These are phyloP conservation scores for Lodderomyces margitis DNA, from an alignment of 1,139 yeast genomes.

Conservation along the genomic window DNA sequence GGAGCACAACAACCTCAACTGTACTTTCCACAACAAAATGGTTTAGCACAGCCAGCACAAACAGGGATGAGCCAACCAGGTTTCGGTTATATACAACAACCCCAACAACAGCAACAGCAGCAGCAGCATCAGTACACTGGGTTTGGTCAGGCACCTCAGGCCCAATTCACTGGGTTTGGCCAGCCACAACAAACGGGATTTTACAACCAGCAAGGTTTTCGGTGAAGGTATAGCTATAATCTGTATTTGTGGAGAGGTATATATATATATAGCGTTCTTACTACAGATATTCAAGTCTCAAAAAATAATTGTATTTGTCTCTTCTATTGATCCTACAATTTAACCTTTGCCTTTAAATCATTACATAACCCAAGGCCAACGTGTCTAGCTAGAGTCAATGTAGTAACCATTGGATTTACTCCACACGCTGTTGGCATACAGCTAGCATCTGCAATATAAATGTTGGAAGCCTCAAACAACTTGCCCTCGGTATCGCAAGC, in stretches of 20 bases:
- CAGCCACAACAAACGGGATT: constrained; percentile 16
- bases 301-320: not conserved
- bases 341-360: constrained; percentile 32
- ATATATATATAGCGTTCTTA: not conserved
- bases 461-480: constrained; percentile 51
- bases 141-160: constrained; percentile 13
- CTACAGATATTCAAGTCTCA: not conserved
- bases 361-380: constrained; percentile 35
- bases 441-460: constrained; percentile 58
- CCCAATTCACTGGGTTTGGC: constrained; percentile 14
- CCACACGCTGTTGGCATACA: constrained; percentile 61
- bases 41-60: constrained; percentile 18
- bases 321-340: constrained; percentile 29
- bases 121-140: constrained; percentile 14
- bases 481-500: constrained; percentile 52
- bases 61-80: constrained; percentile 23
- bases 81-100: constrained; percentile 18
- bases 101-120: constrained; percentile 18
- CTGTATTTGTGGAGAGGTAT: not conserved
- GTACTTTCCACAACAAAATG: constrained; percentile 20
- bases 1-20: constrained; percentile 16
- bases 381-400: constrained; percentile 42
- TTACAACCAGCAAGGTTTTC: constrained; percentile 16
- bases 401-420: constrained; percentile 53
- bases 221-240: constrained; percentile 4